Evolutionary conservation across 2,329 filamentous ascomycete genomes (phyloP).

Genomic region (Penicillium sp.): DNA sequence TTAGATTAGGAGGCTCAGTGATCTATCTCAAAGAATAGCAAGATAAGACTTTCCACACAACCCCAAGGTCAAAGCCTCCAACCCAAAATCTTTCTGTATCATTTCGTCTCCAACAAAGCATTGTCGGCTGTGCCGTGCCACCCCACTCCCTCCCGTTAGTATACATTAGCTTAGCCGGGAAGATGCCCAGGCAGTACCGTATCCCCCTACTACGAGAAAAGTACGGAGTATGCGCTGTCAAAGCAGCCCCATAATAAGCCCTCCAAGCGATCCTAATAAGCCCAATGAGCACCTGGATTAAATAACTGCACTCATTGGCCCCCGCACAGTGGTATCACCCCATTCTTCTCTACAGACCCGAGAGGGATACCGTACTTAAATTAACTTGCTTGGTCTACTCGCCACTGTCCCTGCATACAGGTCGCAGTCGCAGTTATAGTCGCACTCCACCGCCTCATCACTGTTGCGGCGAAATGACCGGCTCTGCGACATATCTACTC

Average conservation of each 20-base stretch:
- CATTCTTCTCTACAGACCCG: not conserved
- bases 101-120: no score
- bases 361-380: not conserved
- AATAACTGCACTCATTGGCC: not conserved
- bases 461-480: not conserved
- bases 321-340: not conserved
- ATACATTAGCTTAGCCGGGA: not conserved
- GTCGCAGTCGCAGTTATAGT: not conserved
- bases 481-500: not conserved
- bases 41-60: no score
- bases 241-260: not conserved
- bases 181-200: not conserved
- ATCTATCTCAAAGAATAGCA: no score
- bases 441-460: not conserved
- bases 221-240: not conserved
- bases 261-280: not conserved
- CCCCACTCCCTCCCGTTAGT: not conserved
- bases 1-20: no score
- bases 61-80: no score
- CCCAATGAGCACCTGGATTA: not conserved
- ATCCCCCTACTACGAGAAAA: not conserved
- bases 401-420: not conserved
- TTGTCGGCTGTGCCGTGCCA: no score
- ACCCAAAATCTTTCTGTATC: no score
- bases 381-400: not conserved